Conservation (phyloP, 2,329 filamentous ascomycete species). For the Ceratocystis variospora region DNA sequence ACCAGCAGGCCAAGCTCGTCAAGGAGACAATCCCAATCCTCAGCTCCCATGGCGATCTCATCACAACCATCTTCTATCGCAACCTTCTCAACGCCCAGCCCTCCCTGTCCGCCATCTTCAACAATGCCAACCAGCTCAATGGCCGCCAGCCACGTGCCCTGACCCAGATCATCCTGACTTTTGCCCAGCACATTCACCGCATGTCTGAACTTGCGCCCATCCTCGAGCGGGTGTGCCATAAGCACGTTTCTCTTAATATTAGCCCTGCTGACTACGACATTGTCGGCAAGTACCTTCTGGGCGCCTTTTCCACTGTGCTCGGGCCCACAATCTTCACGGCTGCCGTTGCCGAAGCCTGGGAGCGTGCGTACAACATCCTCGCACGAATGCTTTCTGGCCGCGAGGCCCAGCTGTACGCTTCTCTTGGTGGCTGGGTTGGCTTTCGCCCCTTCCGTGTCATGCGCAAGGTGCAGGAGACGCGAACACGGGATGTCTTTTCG, state of each 20-base stretch:
- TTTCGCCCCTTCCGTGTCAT: slow-evolving; percentile 44
- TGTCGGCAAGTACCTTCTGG: slow-evolving; percentile 54
- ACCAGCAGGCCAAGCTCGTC: slow-evolving; percentile 54
- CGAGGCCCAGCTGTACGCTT: slow-evolving; percentile 48
- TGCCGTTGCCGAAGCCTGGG: slow-evolving; percentile 57
- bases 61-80: slow-evolving; percentile 60
- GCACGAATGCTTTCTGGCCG: slow-evolving; percentile 56
- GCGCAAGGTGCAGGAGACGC: slow-evolving; percentile 43
- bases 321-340: slow-evolving; percentile 49
- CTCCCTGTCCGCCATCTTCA: slow-evolving; percentile 56
- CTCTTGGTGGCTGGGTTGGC: slow-evolving; percentile 29
- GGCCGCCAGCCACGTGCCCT: slow-evolving; percentile 57
- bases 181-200: slow-evolving; percentile 59
- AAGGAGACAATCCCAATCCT: slow-evolving; percentile 65
- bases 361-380: slow-evolving; percentile 54
- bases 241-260: slow-evolving; percentile 60
- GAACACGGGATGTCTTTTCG: slow-evolving; percentile 44
- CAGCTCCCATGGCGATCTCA: slow-evolving; percentile 50
- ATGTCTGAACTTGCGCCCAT: slow-evolving; percentile 42
- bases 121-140: slow-evolving; percentile 51
- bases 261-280: slow-evolving; percentile 55
- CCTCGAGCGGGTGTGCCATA: slow-evolving; percentile 59
- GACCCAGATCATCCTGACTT: slow-evolving; percentile 54
- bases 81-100: slow-evolving; percentile 53
- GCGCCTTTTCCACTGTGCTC: slow-evolving; percentile 52